Evolutionary conservation across 2,329 filamentous ascomycete genomes (phyloP).

Genomic region (Ophiognomonia clavigignenti-juglandacearum): DNA sequence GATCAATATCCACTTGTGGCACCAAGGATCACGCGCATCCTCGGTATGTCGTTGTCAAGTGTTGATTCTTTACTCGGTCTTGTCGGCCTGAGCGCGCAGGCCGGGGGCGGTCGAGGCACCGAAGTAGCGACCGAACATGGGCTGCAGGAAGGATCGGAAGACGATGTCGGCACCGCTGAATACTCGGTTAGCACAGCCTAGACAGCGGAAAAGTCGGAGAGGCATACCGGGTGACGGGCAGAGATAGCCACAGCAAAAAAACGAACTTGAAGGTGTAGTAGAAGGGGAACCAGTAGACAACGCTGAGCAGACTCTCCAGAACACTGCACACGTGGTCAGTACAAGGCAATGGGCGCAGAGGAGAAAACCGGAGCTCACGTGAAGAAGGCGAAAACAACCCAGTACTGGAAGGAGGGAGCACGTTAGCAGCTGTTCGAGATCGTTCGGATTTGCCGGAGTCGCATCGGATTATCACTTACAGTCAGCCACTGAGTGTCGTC

Average conservation of each 20-base stretch:
- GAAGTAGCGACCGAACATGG: constrained; percentile 93
- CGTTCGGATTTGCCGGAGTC: background rate
- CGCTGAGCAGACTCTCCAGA: constrained; percentile 74
- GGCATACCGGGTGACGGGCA: constrained; percentile 85
- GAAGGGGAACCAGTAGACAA: constrained; percentile 95
- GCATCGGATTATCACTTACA: constrained; percentile 40
- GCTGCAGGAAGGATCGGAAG: constrained; percentile 93
- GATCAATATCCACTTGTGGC: background rate
- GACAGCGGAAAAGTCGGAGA: constrained; percentile 1
- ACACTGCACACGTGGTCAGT: constrained; percentile 41
- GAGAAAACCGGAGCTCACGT: constrained; percentile 42
- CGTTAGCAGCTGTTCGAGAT: constrained; percentile 27
- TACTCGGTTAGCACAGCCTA: background rate
- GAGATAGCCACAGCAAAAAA: constrained; percentile 94
- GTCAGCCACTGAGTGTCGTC: constrained; percentile 82
- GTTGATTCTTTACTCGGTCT: constrained; percentile 54
- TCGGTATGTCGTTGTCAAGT: background rate
- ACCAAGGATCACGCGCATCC: constrained; percentile 19
- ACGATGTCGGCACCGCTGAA: constrained; percentile 86
- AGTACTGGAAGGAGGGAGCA: constrained; percentile 55
- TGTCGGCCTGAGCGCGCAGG: constrained; percentile 83
- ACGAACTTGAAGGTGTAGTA: constrained; percentile 99
- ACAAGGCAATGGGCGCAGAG: background rate
- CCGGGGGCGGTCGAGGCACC: constrained; percentile 72
- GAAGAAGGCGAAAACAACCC: constrained; percentile 80